Evolutionary conservation across 2,329 filamentous ascomycete species (phyloP).

Genomic region (Aureobasidium sp.): DNA sequence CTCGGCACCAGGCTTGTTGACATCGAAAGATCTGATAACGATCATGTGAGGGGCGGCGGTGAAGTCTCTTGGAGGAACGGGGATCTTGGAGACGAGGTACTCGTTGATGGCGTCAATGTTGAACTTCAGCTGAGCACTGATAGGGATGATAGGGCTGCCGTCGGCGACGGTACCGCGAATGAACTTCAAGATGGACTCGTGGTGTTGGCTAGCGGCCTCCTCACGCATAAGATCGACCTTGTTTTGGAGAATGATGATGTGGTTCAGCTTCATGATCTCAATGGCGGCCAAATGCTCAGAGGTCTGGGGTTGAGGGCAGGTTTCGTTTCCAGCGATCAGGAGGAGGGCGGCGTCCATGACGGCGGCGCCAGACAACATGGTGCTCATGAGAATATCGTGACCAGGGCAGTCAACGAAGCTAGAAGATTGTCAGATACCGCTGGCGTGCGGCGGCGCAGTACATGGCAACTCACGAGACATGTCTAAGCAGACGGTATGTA

Average conservation of each 20-base stretch:
- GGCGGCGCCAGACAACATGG: slow-evolving; percentile 97
- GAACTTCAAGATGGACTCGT: slow-evolving; percentile 96
- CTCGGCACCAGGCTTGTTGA: slow-evolving; percentile 98
- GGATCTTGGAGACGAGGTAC: slow-evolving; percentile 89
- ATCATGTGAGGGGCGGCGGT: slow-evolving; percentile 94
- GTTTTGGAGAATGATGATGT: slow-evolving; percentile 99
- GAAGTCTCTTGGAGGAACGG: slow-evolving; percentile 86
- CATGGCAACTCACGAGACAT: slow-evolving; percentile 70
- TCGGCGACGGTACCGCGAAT: slow-evolving; percentile 95
- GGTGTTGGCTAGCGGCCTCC: slow-evolving; percentile 87
- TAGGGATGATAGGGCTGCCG: slow-evolving; percentile 91
- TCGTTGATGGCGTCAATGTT: slow-evolving; percentile 99
- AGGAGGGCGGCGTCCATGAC: slow-evolving; percentile 99
- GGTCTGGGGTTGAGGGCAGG: slow-evolving; percentile 95
- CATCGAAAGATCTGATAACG: slow-evolving; percentile 97
- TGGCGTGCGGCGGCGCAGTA: background rate
- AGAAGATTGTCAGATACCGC: background rate
- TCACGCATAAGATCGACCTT: slow-evolving; percentile 98
- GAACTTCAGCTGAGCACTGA: slow-evolving; percentile 96
- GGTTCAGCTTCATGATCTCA: slow-evolving; percentile 99
- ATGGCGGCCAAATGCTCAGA: slow-evolving; percentile 98
- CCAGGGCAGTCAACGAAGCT: slow-evolving; percentile 96
- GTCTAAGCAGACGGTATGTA: slow-evolving; percentile 79
- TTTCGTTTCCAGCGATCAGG: slow-evolving; percentile 96
- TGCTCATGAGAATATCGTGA: slow-evolving; percentile 99